phyloP scores from a whole-genome alignment of 176 grass and related monocot species.

The Phoenix dactylifera region DNA sequence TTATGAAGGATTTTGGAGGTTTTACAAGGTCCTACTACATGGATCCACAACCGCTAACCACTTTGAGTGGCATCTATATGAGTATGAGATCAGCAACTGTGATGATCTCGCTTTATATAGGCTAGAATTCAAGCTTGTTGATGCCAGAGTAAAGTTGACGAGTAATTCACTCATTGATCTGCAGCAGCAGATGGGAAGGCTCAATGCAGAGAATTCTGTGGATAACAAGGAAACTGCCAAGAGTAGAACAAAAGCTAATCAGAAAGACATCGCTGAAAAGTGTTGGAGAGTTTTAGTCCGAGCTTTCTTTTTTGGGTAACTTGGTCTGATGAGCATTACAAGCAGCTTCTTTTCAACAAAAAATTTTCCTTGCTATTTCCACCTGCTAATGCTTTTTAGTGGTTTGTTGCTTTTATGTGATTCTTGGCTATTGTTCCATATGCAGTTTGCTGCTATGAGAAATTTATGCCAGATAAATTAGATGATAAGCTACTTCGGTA shows the following conservation, averaged over 20 bases:
- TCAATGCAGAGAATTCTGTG: conserved; percentile 53
- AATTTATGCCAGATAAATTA: too few species aligned
- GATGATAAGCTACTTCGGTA: too few species aligned
- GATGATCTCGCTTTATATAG: conserved; percentile 64
- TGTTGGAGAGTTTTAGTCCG: too few species aligned
- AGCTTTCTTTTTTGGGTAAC: too few species aligned
- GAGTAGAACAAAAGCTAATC: conserved; percentile 42
- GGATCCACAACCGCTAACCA: conserved; percentile 71
- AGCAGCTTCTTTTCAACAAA: too few species aligned
- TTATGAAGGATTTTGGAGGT: conserved; percentile 74
- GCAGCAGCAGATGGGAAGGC: conserved; percentile 60
- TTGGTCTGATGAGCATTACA: too few species aligned
- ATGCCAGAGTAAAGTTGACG: conserved; percentile 45
- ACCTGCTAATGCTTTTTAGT: too few species aligned
- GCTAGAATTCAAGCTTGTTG: conserved; percentile 69
- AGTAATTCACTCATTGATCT: conserved; percentile 40
- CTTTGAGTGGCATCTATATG: conserved; percentile 85
- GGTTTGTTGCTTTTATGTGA: too few species aligned
- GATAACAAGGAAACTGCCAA: conserved; percentile 50
- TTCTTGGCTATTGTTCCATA: too few species aligned
- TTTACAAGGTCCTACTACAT: conserved; percentile 91
- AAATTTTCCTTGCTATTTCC: too few species aligned
- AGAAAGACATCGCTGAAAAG: conserved; percentile 31
- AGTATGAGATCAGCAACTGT: conserved; percentile 81
- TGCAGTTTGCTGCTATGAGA: too few species aligned